Base-by-base conservation (phyloP, 2,329 filamentous ascomycete species). In the Arthrobotrys sinensis region DNA sequence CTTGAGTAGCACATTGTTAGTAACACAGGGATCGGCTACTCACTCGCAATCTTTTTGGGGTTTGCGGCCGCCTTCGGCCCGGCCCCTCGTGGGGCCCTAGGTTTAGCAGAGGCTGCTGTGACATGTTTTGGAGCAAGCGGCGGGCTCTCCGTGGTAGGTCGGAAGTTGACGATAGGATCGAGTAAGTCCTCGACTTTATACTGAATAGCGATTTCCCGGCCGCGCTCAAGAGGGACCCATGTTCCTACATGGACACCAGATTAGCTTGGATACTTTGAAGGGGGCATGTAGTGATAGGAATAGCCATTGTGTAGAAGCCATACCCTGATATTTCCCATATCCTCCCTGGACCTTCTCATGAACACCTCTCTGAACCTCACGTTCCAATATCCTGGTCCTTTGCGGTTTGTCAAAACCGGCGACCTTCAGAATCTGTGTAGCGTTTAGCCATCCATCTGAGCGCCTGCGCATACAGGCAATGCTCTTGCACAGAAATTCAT, bases 301-400 rank as follows among this genome's bases (percentile, higher is more conserved):
- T 11, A 11, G 14, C 38, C 5, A 60, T 40, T 36, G 55, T 4
- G 55, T 24, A n/a, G 19, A 19, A 14, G 10, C 12, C 28, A 82
- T 83, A 93, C 92, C 94, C 87, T 99, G 96, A 82, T 98, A 99
- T 89, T 98, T 98, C 82, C 96, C 96, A 84, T 98, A 98, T 14
- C 96, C 96, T 80, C 95, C 96, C 84, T 99, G 96, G 4, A 99
- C 94, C 86, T 99, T 99, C 86, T 98, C 96, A 83, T 99, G 96
- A 4, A 92, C 88, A 50, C 96, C 95, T 84, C 97, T 97, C 83
- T 99, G 96, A 6, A 99, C 95, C 83, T 99, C 96, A 80, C 96
- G 90, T 86, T 99, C 96, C 4, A 99, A 88, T 72, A 99, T 98
- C 80, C 96, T 90, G 46, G 96, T 99, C 83, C 96, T 89, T 11